Base-by-base conservation (phyloP, 2,329 filamentous ascomycete genomes). In the Fusarium redolens region DNA sequence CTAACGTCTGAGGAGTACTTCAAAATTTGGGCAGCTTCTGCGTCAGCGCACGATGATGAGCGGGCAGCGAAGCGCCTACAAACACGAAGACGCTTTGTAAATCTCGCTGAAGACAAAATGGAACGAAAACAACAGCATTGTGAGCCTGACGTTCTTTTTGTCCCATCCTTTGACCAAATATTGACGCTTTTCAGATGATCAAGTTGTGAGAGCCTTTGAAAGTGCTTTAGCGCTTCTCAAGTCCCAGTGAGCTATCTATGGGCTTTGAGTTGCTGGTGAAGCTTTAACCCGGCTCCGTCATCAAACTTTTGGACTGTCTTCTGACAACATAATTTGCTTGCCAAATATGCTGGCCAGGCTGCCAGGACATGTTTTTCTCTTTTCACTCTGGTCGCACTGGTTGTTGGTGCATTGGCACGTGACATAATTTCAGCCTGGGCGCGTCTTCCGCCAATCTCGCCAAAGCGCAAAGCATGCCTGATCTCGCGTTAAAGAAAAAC, bases 111-210 rank as follows among this genome's bases (percentile, higher is more conserved):
- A 79, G 85, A 89, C 43, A 88, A 86, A 31, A 85, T 97, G 63
- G 89, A 91, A 60, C 87, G 92, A 74, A 96, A 92, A 79, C 92
- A 95, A 78, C 86, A 91, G 68, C 95, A 97, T 77, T 93, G 95
- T 97, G 84, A 84, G 92, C 83, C 60, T 14, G 15, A 9, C 12
- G 15, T 33, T 7, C 30, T 14, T 33, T 13, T 31, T 13, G 15
- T 28, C 25, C 13, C 9, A 35, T 40, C 28, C 48, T 45, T 25
- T 60, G 30, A 28, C 38, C 11, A 31, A n/a, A 10, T 50, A 65
- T 71, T 81, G 73, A 77, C 68, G 14, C 25, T 60, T 61, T 31
- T 47, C 17, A 83, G 82, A 83, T 54, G 81, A 83, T 38, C 87
- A 91, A 75, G 90, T 92, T 61, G 87, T 92, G 14, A 84, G 86